Percentiles rank a stretch among this genome's conserved stretches.
Evolutionary conservation across 2,329 filamentous ascomycete genomes (phyloP).

Genomic region (Penicillium concentricum): DNA sequence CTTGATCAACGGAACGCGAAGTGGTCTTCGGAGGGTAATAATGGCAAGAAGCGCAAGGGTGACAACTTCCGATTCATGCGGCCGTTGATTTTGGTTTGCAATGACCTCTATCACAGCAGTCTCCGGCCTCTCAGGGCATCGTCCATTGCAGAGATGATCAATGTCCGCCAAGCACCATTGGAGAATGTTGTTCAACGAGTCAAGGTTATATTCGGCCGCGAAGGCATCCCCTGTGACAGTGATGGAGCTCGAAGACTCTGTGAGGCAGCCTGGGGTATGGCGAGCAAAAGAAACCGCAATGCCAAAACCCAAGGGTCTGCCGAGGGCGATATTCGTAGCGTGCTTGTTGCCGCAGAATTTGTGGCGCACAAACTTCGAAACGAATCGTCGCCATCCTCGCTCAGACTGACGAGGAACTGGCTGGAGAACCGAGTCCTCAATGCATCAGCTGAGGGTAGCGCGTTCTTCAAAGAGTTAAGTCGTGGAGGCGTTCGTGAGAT

Average conservation of each 20-base stretch:
- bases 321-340: slow-evolving; percentile 60
- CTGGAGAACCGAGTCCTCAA: slow-evolving; percentile 58
- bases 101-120: slow-evolving; percentile 92
- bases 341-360: slow-evolving; percentile 66
- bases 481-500: slow-evolving; percentile 64
- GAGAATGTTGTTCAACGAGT: slow-evolving; percentile 81
- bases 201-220: slow-evolving; percentile 80
- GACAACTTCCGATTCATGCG: slow-evolving; percentile 85
- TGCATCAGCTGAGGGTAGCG: slow-evolving; percentile 53
- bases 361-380: slow-evolving; percentile 59
- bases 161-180: slow-evolving; percentile 82
- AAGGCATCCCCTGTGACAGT: slow-evolving; percentile 82
- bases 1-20: slow-evolving; percentile 78
- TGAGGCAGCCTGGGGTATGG: slow-evolving; percentile 65
- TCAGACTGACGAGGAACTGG: slow-evolving; percentile 58
- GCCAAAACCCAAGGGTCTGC: slow-evolving; percentile 46
- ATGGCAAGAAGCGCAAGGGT: slow-evolving; percentile 60
- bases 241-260: slow-evolving; percentile 78
- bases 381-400: slow-evolving; percentile 34
- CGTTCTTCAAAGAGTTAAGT: slow-evolving; percentile 58
- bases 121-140: slow-evolving; percentile 84
- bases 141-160: slow-evolving; percentile 80
- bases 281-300: slow-evolving; percentile 53
- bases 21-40: slow-evolving; percentile 26
- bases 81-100: slow-evolving; percentile 91